Evolutionary conservation across 305 asterid species (phyloP).

Genomic region (Fraxinus sp.): DNA sequence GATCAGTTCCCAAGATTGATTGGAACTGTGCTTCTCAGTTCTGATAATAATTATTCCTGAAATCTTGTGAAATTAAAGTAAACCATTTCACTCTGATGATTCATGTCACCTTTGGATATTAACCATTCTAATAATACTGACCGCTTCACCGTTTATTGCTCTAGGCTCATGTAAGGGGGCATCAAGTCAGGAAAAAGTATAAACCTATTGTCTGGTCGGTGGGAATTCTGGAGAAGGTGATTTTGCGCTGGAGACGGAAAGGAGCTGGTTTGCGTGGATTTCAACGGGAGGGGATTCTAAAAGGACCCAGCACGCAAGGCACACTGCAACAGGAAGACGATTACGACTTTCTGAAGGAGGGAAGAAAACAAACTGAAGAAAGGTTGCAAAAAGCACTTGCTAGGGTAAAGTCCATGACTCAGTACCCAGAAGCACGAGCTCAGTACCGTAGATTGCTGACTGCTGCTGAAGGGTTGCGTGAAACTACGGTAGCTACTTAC

Average conservation of each 20-base stretch:
- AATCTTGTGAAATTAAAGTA: neutral
- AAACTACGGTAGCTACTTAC: slow-evolving; percentile 48
- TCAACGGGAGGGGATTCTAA: slow-evolving; percentile 46
- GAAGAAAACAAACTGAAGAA: slow-evolving; percentile 85
- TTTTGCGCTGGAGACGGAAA: slow-evolving; percentile 90
- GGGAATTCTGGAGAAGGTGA: slow-evolving; percentile 79
- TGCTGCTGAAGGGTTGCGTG: slow-evolving; percentile 76
- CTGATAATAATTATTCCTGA: neutral
- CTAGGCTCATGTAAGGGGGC: slow-evolving; percentile 96
- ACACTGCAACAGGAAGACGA: slow-evolving; percentile 56
- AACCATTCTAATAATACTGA: slow-evolving; percentile 3
- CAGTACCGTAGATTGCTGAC: slow-evolving; percentile 88
- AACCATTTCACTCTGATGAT: neutral
- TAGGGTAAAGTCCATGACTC: slow-evolving; percentile 94
- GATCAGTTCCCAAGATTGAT: neutral
- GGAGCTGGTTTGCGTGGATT: slow-evolving; percentile 86
- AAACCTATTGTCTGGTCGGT: slow-evolving; percentile 82
- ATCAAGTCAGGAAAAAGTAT: slow-evolving; percentile 83
- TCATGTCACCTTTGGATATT: neutral
- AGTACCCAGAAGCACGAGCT: slow-evolving; percentile 85
- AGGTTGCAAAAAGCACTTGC: slow-evolving; percentile 84
- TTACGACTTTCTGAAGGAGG: slow-evolving; percentile 73
- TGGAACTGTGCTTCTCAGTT: neutral
- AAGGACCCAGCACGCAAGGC: slow-evolving; percentile 31
- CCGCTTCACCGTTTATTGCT: slow-evolving; percentile 24